Conservation (phyloP, 2,329 filamentous ascomycete genomes). For the Colletotrichum salicis region DNA sequence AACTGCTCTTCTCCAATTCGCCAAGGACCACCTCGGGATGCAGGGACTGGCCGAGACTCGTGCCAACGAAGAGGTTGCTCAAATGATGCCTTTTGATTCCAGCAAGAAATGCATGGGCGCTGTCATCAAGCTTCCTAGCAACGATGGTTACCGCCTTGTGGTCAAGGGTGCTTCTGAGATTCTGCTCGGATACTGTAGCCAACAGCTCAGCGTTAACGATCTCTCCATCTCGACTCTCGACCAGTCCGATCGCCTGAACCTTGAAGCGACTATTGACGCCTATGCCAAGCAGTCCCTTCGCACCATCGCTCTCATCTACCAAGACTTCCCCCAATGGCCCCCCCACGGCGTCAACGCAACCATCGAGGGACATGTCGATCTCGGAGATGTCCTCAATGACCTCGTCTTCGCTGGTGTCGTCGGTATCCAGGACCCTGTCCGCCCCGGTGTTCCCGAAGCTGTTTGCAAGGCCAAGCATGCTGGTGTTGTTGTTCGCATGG, state of each 20-base stretch:
- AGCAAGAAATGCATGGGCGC: constrained; percentile 67
- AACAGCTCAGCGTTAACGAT: constrained; percentile 53
- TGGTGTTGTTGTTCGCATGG: constrained; percentile 77
- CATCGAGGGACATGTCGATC: constrained; percentile 69
- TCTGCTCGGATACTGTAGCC: constrained; percentile 57
- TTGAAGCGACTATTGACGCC: constrained; percentile 65
- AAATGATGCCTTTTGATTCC: constrained; percentile 66
- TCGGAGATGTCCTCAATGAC: constrained; percentile 66
- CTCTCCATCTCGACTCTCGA: constrained; percentile 65
- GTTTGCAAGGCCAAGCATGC: constrained; percentile 72
- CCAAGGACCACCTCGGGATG: constrained; percentile 61
- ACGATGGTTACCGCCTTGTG: constrained; percentile 58
- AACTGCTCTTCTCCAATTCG: constrained; percentile 63
- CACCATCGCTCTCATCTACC: constrained; percentile 79
- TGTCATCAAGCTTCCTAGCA: constrained; percentile 58
- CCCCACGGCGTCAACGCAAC: constrained; percentile 69
- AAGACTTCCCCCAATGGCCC: constrained; percentile 78
- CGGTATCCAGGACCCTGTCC: constrained; percentile 77
- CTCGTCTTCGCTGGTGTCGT: constrained; percentile 79
- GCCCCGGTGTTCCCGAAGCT: constrained; percentile 71
- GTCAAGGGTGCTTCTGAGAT: constrained; percentile 70
- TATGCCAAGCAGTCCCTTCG: constrained; percentile 76
- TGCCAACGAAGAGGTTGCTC: constrained; percentile 56
- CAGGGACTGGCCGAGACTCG: constrained; percentile 57
- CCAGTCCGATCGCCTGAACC: constrained; percentile 55